These are phyloP conservation scores for Sugiyamaella floridensis DNA, from an alignment of 805 yeast genomes.

Conservation along the genomic window DNA sequence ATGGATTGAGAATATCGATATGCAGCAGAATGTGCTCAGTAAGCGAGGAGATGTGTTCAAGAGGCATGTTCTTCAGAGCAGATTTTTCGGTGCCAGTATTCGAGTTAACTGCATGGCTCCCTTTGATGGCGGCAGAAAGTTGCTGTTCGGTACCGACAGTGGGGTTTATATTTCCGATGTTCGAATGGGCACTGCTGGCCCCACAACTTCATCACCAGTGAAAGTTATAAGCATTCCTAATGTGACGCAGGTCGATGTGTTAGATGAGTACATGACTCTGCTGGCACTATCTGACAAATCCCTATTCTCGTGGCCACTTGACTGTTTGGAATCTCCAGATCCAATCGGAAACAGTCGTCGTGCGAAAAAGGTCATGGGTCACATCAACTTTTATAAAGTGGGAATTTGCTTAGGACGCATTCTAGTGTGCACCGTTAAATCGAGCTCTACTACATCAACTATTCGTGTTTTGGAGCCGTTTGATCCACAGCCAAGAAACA, in stretches of 20 bases:
- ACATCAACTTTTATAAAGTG: constrained; percentile 82
- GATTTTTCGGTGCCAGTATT: constrained; percentile 65
- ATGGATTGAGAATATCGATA: constrained; percentile 68
- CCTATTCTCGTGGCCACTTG: constrained; percentile 70
- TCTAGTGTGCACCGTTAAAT: constrained; percentile 82
- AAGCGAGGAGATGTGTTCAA: constrained; percentile 74
- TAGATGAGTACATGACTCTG: constrained; percentile 83
- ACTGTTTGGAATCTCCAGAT: constrained; percentile 37
- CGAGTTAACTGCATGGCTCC: constrained; percentile 88
- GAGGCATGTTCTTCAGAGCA: constrained; percentile 63
- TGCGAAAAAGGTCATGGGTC: constrained; percentile 76
- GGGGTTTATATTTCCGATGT: constrained; percentile 83
- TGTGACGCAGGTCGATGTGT: constrained; percentile 81
- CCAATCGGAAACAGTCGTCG: constrained; percentile 44
- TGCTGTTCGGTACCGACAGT: constrained; percentile 83
- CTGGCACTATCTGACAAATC: constrained; percentile 77
- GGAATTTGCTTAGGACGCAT: constrained; percentile 89
- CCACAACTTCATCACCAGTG: constrained; percentile 43
- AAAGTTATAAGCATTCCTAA: constrained; percentile 67
- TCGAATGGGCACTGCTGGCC: constrained; percentile 41
- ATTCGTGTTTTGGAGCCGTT: constrained; percentile 85
- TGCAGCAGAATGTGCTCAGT: constrained; percentile 69
- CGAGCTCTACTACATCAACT: constrained; percentile 64
- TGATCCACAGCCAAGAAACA: constrained; percentile 46
- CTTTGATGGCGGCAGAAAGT: constrained; percentile 87